Conservation (phyloP, 176 grass and related monocot genomes). For the Themeda triandra region DNA sequence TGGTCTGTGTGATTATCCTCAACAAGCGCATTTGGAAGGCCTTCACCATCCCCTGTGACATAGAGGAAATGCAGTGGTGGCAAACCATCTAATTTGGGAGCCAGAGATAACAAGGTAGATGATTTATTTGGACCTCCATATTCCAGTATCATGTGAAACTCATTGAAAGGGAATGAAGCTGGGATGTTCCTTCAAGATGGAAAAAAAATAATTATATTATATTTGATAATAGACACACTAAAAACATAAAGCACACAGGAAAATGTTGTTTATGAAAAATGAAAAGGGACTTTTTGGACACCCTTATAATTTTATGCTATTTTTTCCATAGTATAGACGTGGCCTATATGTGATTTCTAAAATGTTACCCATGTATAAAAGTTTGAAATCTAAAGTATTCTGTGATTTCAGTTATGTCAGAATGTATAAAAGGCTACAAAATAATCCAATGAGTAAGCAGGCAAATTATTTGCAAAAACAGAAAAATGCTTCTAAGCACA, state of each 20-base stretch:
- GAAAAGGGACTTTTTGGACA: neutral
- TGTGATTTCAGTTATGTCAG: neutral
- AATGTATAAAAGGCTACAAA: neutral
- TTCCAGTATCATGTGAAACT: slow-evolving; percentile 68
- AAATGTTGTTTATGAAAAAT: neutral
- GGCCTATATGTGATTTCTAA: neutral
- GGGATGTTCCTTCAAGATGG: slow-evolving; percentile 54
- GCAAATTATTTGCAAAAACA: neutral
- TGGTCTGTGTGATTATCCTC: slow-evolving; percentile 43
- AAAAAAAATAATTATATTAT: slow-evolving; percentile 27
- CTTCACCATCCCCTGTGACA: slow-evolving; percentile 48
- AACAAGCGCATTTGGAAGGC: slow-evolving; percentile 35
- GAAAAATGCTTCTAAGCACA: neutral
- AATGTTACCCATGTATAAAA: neutral
- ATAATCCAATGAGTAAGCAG: slow-evolving; percentile 11
- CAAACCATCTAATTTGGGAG: slow-evolving; percentile 56
- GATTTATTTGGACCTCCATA: slow-evolving; percentile 69
- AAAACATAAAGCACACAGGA: slow-evolving; percentile 11
- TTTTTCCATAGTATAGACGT: neutral
- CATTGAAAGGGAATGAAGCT: slow-evolving; percentile 57
- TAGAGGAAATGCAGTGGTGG: slow-evolving; percentile 71
- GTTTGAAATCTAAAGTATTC: neutral
- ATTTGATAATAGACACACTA: neutral
- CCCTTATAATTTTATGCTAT: neutral
- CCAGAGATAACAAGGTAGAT: slow-evolving; percentile 55